Base-by-base conservation (phyloP, 495 filamentous ascomycete species). In the Penicillium parvum region DNA sequence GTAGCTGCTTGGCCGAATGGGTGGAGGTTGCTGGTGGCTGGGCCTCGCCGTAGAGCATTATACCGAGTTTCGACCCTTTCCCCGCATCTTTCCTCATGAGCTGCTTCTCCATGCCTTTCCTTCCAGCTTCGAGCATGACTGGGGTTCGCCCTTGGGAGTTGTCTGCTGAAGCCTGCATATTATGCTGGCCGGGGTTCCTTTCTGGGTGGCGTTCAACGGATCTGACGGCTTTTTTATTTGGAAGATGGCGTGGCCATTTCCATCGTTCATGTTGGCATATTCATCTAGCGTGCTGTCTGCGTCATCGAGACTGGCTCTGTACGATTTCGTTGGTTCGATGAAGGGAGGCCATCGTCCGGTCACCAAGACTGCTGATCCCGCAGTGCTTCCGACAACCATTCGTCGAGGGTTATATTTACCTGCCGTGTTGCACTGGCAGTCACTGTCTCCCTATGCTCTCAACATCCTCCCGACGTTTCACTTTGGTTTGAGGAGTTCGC, bases 21-120 rank as follows among this genome's bases (percentile, higher is more conserved):
- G 92, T 99, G 7, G 86, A 95, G 40, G 90, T 96, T 54, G 94
- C 92, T 27, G 92, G 92, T 47, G 92, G 92, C 38, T 99, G 90
- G 90, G 79, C 86, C 43, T 83, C 82, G 34, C 81, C 83, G 61
- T 78, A 70, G 53, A 57, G 34, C 28, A 22, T 14, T 32, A 40
- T n/a, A 7, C 11, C n/a, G 8, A 26, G 39, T 35, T 47, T 55
- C 40, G 38, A 50, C 58, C 47, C 42, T 61, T 57, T 44, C 52
- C 53, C 61, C 33, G 53, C 64, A 63, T 60, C 55, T 54, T 53
- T 61, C 58, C 60, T 52, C 44, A 26, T 41, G 45, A 17, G 10
- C 47, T 52, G 40, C 52, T 55, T 47, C 48, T 61, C 47, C 49
- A 61, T 66, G 40, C 53, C 55, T 55, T 47, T 60, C 46, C 46